Conservation (phyloP, 179 eudicot genomes). For the Corrigiola litoralis region DNA sequence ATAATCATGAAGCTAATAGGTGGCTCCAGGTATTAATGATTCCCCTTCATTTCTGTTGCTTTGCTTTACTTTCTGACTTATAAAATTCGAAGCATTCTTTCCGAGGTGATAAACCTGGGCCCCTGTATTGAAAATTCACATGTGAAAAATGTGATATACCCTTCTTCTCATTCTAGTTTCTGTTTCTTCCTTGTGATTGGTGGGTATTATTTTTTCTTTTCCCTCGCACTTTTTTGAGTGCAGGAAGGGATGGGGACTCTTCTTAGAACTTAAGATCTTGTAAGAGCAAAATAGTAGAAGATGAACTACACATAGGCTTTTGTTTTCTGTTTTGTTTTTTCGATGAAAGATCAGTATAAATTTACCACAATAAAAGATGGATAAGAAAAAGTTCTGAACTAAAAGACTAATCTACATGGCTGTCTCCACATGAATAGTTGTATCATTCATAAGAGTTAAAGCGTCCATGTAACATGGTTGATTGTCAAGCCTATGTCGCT, state of each 20-base stretch:
- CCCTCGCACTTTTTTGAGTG: neutral
- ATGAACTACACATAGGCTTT: too few relatives aligned
- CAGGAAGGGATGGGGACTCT: neutral
- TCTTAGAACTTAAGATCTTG: too few relatives aligned
- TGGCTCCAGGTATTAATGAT: conserved; percentile 76
- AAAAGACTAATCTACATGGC: too few relatives aligned
- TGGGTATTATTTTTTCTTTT: neutral
- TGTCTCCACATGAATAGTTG: too few relatives aligned
- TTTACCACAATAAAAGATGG: too few relatives aligned
- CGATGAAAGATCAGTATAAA: too few relatives aligned
- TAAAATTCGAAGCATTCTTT: neutral
- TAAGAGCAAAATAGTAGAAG: too few relatives aligned
- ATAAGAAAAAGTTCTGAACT: too few relatives aligned
- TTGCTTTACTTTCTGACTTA: neutral
- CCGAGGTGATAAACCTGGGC: neutral
- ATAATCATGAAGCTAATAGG: conserved; percentile 70
- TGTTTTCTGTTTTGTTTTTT: too few relatives aligned
- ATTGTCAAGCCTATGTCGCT: too few relatives aligned
- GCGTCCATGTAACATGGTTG: too few relatives aligned
- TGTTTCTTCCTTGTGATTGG: neutral
- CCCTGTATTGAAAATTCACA: neutral
- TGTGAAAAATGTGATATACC: neutral
- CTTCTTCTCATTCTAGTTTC: neutral
- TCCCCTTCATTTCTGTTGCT: neutral
- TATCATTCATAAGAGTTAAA: too few relatives aligned